phyloP scores from a whole-genome alignment of 2,329 filamentous ascomycete genomes.

The Teratosphaeria pseudoeucalypti region DNA sequence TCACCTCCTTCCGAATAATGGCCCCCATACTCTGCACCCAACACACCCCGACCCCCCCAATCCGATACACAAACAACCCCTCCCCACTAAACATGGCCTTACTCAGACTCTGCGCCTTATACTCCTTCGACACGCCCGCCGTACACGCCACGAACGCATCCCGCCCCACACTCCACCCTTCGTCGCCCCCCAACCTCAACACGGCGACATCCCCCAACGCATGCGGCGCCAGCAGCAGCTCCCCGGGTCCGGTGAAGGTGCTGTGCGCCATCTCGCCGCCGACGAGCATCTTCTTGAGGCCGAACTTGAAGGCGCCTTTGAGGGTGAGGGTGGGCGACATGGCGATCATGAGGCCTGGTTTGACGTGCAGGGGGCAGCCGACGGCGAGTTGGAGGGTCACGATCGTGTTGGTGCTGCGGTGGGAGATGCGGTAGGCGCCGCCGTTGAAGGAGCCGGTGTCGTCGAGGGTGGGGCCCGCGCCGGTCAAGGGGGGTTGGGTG shows the following conservation, averaged over 20 bases:
- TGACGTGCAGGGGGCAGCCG: conserved; percentile 71
- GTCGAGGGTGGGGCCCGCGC: conserved; percentile 53
- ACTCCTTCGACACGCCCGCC: conserved; percentile 76
- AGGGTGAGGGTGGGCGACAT: conserved; percentile 86
- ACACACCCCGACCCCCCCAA: conserved; percentile 67
- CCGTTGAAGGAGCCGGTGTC: conserved; percentile 97
- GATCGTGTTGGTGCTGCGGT: conserved; percentile 82
- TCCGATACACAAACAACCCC: conserved; percentile 81
- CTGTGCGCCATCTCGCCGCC: conserved; percentile 71
- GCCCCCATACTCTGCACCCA: conserved; percentile 93
- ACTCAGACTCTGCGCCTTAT: conserved; percentile 67
- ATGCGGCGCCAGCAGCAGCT: conserved; percentile 72
- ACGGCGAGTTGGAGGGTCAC: conserved; percentile 82
- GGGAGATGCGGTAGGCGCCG: conserved; percentile 84
- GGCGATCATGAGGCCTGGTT: conserved; percentile 84
- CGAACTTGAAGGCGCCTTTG: conserved; percentile 74
- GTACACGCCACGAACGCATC: conserved; percentile 82
- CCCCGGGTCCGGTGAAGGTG: conserved; percentile 78
- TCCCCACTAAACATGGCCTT: conserved; percentile 94
- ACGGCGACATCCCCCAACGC: conserved; percentile 78
- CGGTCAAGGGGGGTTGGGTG: conserved; percentile 45
- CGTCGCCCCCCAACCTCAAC: conserved; percentile 59
- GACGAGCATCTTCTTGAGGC: conserved; percentile 78
- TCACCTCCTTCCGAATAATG: conserved; percentile 85
- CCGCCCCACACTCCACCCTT: conserved; percentile 74